Conservation (phyloP, 768 basidiomycete species). For the Tricholoma terreum region DNA sequence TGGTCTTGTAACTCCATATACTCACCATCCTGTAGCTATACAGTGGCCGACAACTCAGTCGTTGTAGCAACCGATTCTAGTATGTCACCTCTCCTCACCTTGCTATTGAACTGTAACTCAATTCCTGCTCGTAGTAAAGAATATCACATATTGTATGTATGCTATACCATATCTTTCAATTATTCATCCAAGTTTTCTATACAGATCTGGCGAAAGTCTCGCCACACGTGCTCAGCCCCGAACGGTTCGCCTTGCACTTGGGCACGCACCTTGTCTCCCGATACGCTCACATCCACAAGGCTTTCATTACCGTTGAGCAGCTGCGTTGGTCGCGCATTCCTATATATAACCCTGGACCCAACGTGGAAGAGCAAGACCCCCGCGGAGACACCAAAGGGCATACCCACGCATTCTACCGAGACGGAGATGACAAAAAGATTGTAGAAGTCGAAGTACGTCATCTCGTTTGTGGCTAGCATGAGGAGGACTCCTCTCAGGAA, state of each 20-base stretch:
- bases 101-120: neutral
- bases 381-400: constrained; percentile 43
- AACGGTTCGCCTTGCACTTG: constrained; percentile 85
- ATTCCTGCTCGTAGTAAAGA: constrained; percentile 47
- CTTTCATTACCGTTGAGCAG: constrained; percentile 69
- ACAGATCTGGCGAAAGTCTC: constrained; percentile 85
- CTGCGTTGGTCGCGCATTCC: constrained; percentile 81
- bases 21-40: constrained; percentile 53
- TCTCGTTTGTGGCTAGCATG: neutral
- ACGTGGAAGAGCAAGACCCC: constrained; percentile 39
- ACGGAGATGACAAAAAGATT: constrained; percentile 86
- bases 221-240: constrained; percentile 79
- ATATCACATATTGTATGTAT: constrained; percentile 58
- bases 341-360: neutral
- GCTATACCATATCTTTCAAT: neutral
- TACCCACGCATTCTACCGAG: constrained; percentile 78
- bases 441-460: constrained; percentile 53
- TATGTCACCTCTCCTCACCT: constrained; percentile 32
- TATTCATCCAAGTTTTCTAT: neutral
- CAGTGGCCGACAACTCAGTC: constrained; percentile 81
- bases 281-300: constrained; percentile 73
- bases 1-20: too few relatives aligned
- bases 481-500: neutral
- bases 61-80: constrained; percentile 92
- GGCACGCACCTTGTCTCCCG: constrained; percentile 78